Evolutionary conservation across 78 protist species (phyloP).

Genomic region (Dictyostelium purpureum): DNA sequence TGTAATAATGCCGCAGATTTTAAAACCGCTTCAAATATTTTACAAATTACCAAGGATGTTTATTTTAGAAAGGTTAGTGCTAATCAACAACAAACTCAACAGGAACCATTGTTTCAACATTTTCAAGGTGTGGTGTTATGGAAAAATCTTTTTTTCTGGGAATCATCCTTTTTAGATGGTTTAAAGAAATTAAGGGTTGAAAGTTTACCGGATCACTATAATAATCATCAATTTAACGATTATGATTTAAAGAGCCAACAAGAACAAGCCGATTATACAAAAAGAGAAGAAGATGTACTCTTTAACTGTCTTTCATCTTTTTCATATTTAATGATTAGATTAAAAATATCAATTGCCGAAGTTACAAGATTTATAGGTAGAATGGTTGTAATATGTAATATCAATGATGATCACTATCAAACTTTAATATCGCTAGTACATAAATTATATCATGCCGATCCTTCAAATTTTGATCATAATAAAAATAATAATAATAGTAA

Average conservation of each 20-base stretch:
- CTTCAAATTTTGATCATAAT: background rate
- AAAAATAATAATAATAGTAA: background rate
- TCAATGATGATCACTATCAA: constrained; percentile 39
- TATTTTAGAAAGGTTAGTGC: constrained; percentile 8
- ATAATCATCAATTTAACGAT: background rate
- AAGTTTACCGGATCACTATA: background rate
- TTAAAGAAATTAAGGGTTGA: constrained; percentile 8
- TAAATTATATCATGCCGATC: constrained; percentile 23
- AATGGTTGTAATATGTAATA: constrained; percentile 15
- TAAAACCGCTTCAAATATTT: constrained; percentile 23
- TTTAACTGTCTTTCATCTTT: constrained; percentile 10
- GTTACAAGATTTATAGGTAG: constrained; percentile 2
- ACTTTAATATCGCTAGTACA: background rate
- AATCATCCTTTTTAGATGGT: constrained; percentile 52
- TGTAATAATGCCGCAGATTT: constrained; percentile 61
- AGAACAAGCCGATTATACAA: background rate
- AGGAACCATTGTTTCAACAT: constrained; percentile 25
- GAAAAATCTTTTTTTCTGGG: constrained; percentile 78
- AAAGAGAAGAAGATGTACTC: constrained; percentile 46
- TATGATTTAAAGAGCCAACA: background rate
- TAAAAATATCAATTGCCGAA: constrained; percentile 24
- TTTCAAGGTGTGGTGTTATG: constrained; percentile 22
- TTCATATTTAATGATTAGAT: constrained; percentile 27
- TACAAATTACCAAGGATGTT: constrained; percentile 15
- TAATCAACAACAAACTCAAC: constrained; percentile 14